A percentile compares a stretch with the other conserved stretches of the same genome.
Conservation (phyloP, 225 moss, liverwort and hornwort genomes). For the Pseudisothecium myosuroides region DNA sequence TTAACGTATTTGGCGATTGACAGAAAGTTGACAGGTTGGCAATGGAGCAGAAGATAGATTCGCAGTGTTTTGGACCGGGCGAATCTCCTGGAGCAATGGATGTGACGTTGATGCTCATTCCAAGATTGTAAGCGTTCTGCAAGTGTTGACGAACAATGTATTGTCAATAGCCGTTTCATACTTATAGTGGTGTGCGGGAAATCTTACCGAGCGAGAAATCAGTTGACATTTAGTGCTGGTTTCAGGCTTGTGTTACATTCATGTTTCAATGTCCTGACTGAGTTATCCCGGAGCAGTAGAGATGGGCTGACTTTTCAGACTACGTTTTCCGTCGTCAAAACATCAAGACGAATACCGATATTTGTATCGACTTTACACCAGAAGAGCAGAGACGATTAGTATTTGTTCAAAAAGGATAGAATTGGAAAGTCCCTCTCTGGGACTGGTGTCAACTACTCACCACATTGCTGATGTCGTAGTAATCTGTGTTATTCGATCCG, state of each 20-base stretch:
- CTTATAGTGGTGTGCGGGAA: not conserved
- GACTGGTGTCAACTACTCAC: not conserved
- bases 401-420: not conserved
- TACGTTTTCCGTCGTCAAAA: not conserved
- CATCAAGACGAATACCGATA: not conserved
- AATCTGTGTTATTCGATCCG: not conserved
- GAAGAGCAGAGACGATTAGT: not conserved
- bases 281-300: not conserved
- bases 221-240: not conserved
- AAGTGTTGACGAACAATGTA: not conserved
- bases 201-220: not conserved
- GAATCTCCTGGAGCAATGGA: not conserved
- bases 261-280: not conserved
- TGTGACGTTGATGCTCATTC: not conserved
- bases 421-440: not conserved
- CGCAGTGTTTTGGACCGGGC: not conserved
- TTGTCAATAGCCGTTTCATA: not conserved
- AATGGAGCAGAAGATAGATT: not conserved
- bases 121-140: slow-evolving; percentile 12
- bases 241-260: not conserved
- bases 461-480: slow-evolving; percentile 10
- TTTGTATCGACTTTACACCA: not conserved
- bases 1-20: slow-evolving; percentile 1
- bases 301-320: not conserved
- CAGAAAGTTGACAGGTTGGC: slow-evolving; percentile 1